Conservation (phyloP, 345 rosid genomes). For the Eucalyptus albens region DNA sequence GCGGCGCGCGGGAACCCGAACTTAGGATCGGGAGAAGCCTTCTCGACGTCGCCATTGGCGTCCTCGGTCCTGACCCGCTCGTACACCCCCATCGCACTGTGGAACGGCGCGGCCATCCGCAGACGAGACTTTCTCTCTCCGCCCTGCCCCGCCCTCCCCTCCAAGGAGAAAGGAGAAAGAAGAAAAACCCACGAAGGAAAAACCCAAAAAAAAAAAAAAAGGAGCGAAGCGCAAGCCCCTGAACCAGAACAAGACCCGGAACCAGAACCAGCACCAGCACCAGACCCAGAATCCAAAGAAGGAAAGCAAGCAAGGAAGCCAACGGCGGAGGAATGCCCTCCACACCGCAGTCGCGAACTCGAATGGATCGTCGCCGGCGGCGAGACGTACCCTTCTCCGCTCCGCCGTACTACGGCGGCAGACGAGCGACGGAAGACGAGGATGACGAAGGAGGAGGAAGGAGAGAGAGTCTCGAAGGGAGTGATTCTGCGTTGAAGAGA, state of each 20-base stretch:
- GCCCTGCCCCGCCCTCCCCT: background rate
- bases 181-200: background rate
- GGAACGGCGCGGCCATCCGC: background rate
- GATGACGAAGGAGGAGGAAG: background rate
- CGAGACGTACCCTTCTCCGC: background rate
- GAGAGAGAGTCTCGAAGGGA: background rate
- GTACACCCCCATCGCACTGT: background rate
- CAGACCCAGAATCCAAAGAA: background rate
- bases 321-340: background rate
- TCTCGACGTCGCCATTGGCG: background rate
- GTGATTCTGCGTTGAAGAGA: background rate
- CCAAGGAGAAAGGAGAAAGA: background rate
- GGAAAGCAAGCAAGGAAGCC: background rate
- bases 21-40: background rate
- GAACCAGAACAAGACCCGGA: background rate
- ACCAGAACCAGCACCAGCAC: background rate
- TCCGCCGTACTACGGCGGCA: background rate
- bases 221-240: background rate
- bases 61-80: conserved; percentile 3
- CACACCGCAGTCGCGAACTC: background rate
- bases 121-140: background rate
- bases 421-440: background rate
- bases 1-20: background rate
- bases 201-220: background rate
- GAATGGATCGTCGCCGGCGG: background rate